A percentile compares a stretch with the other conserved stretches of the same genome.
Evolutionary conservation across 345 rosid species (phyloP).

Genomic region (Acer yangbiense): DNA sequence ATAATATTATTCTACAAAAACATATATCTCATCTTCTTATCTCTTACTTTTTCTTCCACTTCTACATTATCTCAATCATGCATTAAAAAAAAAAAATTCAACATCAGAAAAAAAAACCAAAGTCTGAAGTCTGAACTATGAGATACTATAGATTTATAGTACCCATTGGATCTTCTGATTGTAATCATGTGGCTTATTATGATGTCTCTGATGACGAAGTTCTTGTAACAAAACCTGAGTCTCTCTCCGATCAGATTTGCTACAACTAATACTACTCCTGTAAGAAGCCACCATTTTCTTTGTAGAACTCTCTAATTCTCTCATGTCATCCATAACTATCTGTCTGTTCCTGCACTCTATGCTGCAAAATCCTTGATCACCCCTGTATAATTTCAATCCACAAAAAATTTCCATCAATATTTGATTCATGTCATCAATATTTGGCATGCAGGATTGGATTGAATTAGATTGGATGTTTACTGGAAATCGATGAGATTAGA

Average conservation of each 20-base stretch:
- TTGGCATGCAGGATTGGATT: too few relatives aligned
- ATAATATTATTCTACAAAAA: too few relatives aligned
- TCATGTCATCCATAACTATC: slow-evolving; percentile 60
- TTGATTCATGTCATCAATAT: too few relatives aligned
- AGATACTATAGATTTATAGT: slow-evolving; percentile 24
- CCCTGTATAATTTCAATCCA: slow-evolving; percentile 38
- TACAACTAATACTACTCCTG: slow-evolving; percentile 28
- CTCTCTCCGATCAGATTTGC: slow-evolving; percentile 31
- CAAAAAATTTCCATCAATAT: not conserved
- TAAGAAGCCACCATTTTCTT: slow-evolving; percentile 41
- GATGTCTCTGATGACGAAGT: slow-evolving; percentile 31
- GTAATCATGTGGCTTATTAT: slow-evolving; percentile 23
- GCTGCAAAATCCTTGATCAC: slow-evolving; percentile 83
- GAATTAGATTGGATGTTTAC: too few relatives aligned
- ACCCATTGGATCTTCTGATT: slow-evolving; percentile 24
- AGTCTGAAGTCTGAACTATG: slow-evolving; percentile 17
- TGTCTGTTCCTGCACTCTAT: slow-evolving; percentile 70
- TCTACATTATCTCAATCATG: too few relatives aligned
- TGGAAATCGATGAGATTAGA: too few relatives aligned
- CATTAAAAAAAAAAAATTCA: not conserved
- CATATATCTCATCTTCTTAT: too few relatives aligned
- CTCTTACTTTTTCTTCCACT: too few relatives aligned
- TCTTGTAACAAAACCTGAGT: slow-evolving; percentile 38
- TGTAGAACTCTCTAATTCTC: slow-evolving; percentile 49
- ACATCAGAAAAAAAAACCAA: slow-evolving; percentile 2